phyloP scores from a whole-genome alignment of 345 rosid species.

The Gossypium sturtianum region DNA sequence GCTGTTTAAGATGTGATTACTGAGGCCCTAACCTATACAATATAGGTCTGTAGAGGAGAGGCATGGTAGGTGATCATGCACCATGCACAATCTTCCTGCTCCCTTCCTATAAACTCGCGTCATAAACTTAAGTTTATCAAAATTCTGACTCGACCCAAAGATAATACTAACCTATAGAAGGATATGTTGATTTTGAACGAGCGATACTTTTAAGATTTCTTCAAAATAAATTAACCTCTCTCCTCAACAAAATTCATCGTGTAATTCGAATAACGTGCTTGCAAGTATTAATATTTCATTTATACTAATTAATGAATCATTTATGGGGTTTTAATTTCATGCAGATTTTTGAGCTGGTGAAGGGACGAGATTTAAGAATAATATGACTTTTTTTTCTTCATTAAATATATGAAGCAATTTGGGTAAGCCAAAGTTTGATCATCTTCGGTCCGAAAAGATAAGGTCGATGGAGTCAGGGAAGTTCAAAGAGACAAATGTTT shows the following conservation, averaged over 20 bases:
- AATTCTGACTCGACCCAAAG: accelerated
- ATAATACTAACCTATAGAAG: accelerated
- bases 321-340: not conserved
- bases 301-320: not conserved
- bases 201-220: too few relatives aligned
- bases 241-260: too few relatives aligned
- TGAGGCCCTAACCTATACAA: too few relatives aligned
- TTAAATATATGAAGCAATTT: not conserved
- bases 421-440: not conserved
- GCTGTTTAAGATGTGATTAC: too few relatives aligned
- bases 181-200: accelerated
- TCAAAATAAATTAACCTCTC: too few relatives aligned
- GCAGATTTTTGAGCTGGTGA: not conserved
- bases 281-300: not conserved
- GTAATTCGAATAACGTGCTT: too few relatives aligned
- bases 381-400: not conserved
- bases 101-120: too few relatives aligned
- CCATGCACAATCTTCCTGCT: too few relatives aligned
- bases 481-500: constrained; percentile 2
- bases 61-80: too few relatives aligned
- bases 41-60: too few relatives aligned
- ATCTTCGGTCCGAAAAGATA: not conserved
- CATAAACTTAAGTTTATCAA: too few relatives aligned
- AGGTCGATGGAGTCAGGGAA: not conserved
- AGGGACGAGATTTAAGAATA: not conserved